These are phyloP conservation scores for Ophiobolus disseminans DNA, from an alignment of 2,329 filamentous ascomycete genomes.

Conservation along the genomic window DNA sequence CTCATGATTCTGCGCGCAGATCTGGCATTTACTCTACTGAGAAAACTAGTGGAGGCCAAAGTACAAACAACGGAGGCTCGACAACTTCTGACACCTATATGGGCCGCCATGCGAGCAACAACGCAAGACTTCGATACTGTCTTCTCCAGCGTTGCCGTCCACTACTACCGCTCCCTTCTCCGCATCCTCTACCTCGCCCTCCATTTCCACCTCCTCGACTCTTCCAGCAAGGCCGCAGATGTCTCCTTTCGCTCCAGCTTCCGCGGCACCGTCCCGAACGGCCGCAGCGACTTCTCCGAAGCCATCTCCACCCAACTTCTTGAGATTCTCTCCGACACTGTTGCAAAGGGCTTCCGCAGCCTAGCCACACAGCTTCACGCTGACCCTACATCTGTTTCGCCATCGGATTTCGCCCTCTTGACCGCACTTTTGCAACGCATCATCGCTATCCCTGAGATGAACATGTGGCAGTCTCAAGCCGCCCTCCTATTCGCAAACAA, in stretches of 20 bases:
- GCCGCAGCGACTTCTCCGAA: constrained; percentile 52
- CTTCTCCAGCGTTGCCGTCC: constrained; percentile 62
- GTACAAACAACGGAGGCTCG: constrained; percentile 60
- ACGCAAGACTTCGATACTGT: constrained; percentile 66
- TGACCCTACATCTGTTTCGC: constrained; percentile 67
- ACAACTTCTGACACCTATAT: constrained; percentile 63
- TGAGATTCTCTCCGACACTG: constrained; percentile 79
- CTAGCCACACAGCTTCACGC: constrained; percentile 85
- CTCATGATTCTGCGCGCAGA: constrained; percentile 79
- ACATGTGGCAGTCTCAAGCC: constrained; percentile 63
- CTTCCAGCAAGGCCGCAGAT: constrained; percentile 38
- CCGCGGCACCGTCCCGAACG: constrained; percentile 40
- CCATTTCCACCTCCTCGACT: constrained; percentile 62
- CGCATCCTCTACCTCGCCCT: constrained; percentile 85
- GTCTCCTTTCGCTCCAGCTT: constrained; percentile 44
- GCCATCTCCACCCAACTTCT: constrained; percentile 60
- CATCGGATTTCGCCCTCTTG: constrained; percentile 84
- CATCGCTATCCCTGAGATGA: constrained; percentile 77
- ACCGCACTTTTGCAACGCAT: constrained; percentile 88
- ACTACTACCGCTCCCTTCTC: constrained; percentile 83
- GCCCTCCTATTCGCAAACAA: constrained; percentile 61
- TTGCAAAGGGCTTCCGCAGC: constrained; percentile 81
- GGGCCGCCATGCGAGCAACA: constrained; percentile 65
- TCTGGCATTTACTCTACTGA: constrained; percentile 81
- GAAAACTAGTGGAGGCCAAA: constrained; percentile 71